phyloP scores from a whole-genome alignment of 306 rosid species.

The Prunus mira region DNA sequence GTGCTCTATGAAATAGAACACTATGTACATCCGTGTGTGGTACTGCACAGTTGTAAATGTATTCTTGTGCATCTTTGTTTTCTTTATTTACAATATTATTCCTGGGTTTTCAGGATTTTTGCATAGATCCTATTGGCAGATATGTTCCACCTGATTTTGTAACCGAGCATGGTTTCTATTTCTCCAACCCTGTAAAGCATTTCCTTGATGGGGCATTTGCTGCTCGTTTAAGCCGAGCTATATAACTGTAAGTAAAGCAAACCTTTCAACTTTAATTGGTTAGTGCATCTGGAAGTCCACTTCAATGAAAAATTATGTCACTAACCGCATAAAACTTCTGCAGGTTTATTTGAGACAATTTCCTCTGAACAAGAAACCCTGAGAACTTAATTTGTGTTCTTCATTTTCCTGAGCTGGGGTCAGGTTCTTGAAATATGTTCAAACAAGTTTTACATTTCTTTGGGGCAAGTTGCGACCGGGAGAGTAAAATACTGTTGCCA shows the following conservation, averaged over 20 bases:
- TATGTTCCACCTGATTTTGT: conserved; percentile 64
- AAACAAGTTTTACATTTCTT: neutral
- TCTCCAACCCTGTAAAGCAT: conserved; percentile 72
- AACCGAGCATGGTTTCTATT: conserved; percentile 60
- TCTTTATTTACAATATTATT: neutral
- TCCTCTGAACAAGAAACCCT: neutral
- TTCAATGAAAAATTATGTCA: neutral
- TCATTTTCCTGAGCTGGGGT: neutral
- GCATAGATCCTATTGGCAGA: conserved; percentile 47
- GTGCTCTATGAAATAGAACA: neutral
- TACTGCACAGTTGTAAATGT: neutral
- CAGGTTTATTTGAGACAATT: neutral
- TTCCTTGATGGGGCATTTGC: conserved; percentile 78
- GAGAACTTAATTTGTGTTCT: neutral
- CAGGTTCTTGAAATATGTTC: neutral
- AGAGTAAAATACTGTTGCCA: neutral
- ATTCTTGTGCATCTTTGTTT: neutral
- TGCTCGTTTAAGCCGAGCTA: conserved; percentile 57
- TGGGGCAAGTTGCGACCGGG: neutral
- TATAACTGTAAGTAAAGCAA: conserved; percentile 12
- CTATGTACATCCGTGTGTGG: neutral
- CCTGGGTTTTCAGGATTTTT: conserved; percentile 57
- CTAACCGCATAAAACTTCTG: neutral
- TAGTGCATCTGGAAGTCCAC: neutral
- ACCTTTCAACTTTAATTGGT: neutral